Evolutionary conservation across 2,329 filamentous ascomycete genomes (phyloP).

Genomic region (Colletotrichum spinosum): DNA sequence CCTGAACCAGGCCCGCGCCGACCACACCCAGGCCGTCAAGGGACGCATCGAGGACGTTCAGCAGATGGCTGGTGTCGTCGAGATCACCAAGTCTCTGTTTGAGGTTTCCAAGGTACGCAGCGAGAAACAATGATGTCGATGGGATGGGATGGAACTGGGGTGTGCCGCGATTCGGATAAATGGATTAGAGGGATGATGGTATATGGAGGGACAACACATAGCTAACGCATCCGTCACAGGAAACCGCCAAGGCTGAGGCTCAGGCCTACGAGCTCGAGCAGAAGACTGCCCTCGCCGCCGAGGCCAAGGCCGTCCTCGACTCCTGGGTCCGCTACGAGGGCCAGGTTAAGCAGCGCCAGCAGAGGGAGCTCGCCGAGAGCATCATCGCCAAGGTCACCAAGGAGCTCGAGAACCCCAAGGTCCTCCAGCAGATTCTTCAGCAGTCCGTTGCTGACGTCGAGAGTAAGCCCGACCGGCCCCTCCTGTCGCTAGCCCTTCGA

Average conservation of each 20-base stretch:
- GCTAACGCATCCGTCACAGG: conserved; percentile 62
- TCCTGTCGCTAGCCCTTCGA: too few species aligned
- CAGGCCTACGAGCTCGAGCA: conserved; percentile 98
- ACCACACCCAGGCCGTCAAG: conserved; percentile 97
- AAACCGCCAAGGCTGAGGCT: conserved; percentile 96
- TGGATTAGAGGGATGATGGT: neutral
- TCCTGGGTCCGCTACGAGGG: conserved; percentile 99
- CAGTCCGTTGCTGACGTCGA: conserved; percentile 97
- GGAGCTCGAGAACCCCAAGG: conserved; percentile 98
- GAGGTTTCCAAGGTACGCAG: conserved; percentile 91
- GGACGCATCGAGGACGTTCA: conserved; percentile 92
- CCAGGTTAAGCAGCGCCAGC: conserved; percentile 98
- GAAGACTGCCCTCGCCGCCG: conserved; percentile 88
- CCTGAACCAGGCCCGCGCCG: conserved; percentile 91
- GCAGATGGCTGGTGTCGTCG: conserved; percentile 93
- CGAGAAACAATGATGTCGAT: conserved; percentile 4
- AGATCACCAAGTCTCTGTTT: conserved; percentile 97
- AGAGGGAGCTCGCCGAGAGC: conserved; percentile 91
- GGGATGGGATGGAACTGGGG: neutral
- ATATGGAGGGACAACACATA: conserved; percentile 1
- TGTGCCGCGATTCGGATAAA: conserved; percentile 3
- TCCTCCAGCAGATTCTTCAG: conserved; percentile 96
- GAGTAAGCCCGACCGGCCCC: conserved; percentile 68
- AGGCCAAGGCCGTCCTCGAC: conserved; percentile 96
- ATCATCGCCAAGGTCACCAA: conserved; percentile 98